Base-by-base conservation (phyloP, 139 green algal species). In the Monoraphidium neglectum region DNA sequence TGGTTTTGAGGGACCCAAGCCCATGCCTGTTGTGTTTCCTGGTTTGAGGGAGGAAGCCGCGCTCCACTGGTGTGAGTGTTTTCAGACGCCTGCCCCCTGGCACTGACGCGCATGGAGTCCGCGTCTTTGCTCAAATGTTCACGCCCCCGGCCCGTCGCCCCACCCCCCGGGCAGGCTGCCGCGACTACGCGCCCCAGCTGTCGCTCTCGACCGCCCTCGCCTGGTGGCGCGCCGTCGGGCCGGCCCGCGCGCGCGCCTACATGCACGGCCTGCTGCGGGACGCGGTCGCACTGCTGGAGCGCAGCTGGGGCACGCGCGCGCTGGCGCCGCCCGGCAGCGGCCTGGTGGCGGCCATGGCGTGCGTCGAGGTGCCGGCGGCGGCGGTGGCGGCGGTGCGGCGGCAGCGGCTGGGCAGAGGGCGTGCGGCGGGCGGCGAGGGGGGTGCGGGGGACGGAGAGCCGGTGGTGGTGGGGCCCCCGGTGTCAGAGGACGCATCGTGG, bases 131-230 rank as follows among this genome's bases (percentile, higher is more conserved):
- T 21, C 43, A 8, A 21, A 8, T 12, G 8, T 51, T 51, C 43
- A 8, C 43, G 43, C 8, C 43, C 43, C 8, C 43, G 8, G 43
- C 43, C 43, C 8, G 43, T 12, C 43, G 43, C 43, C 8, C 43
- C 8, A 51, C 43, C 43, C 61, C 23, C 71, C 12, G 10, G 3
- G 16, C 75, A 88, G 80, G 82, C 57, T 87, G 78, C 64, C 78
- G 85, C 4, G 89, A 94, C 77, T 94, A 92, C 36, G 74, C 87
- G 8, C 86, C 89, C 1, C 87, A 89, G 66, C 82, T 94, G 62
- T 86, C 68, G 12, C 60, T 90, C 24, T 78, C 78, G 0, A 83
- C 86, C 0, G 86, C 86, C 0, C 70, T 94, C 33, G 62, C 54
- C n/a, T 83, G 84, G 67, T 90, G 83, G 87, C 70, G 64, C 4